These are phyloP conservation scores for Sporodiniella umbellata DNA, from an alignment of 371 early-diverging fungal genomes.

Conservation along the genomic window DNA sequence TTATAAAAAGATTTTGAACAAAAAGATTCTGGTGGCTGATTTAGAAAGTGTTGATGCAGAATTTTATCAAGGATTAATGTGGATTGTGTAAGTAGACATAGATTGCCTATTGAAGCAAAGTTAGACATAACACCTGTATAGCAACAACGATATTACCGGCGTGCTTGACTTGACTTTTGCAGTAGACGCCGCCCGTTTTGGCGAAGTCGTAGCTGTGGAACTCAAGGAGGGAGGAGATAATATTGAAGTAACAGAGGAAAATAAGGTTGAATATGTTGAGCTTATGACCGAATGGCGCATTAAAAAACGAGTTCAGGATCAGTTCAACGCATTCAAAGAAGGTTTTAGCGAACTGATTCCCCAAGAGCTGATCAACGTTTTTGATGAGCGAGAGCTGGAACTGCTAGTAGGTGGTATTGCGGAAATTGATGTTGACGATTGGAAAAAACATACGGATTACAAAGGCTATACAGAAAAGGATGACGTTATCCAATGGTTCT, in stretches of 20 bases:
- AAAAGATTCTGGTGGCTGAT: conserved; percentile 83
- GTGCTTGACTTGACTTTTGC: conserved; percentile 89
- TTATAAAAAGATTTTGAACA: conserved; percentile 94
- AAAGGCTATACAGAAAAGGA: conserved; percentile 95
- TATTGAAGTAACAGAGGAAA: conserved; percentile 94
- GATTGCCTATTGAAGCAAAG: too few species aligned
- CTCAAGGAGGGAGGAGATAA: conserved; percentile 88
- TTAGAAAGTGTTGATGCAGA: conserved; percentile 97
- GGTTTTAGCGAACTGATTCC: conserved; percentile 98
- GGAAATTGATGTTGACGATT: conserved; percentile 98
- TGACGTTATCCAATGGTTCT: conserved; percentile 97
- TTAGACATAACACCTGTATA: too few species aligned
- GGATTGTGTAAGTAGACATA: conserved; percentile 92
- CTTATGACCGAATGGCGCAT: conserved; percentile 85
- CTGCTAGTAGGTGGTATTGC: conserved; percentile 97
- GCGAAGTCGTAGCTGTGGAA: conserved; percentile 87
- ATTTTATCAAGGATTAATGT: conserved; percentile 85
- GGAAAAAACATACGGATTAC: conserved; percentile 99
- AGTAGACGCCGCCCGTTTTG: conserved; percentile 92
- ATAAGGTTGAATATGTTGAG: conserved; percentile 95
- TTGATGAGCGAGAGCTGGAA: conserved; percentile 98
- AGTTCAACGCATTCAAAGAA: conserved; percentile 89
- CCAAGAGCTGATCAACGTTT: conserved; percentile 88
- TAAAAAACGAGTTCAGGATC: conserved; percentile 86
- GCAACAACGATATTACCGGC: conserved; percentile 87